A percentile compares a stretch with the other conserved stretches of the same genome.
These are phyloP conservation scores for Aspergillus quadrilineatus DNA, from an alignment of 2,329 filamentous ascomycete species.

Conservation along the genomic window DNA sequence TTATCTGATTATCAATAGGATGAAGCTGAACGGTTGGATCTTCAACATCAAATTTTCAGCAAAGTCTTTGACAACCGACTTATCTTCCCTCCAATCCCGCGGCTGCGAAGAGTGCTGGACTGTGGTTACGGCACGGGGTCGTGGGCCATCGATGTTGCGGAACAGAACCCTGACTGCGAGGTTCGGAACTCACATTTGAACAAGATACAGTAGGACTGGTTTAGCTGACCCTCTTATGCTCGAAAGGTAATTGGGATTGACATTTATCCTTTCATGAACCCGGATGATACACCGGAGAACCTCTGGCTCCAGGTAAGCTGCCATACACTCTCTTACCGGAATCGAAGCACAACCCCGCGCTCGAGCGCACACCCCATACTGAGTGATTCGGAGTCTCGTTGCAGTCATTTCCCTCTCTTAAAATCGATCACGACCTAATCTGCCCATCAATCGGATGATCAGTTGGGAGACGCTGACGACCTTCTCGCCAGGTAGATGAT, in stretches of 20 bases:
- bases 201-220: not conserved
- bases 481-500: slow-evolving; percentile 59
- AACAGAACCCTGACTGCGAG: slow-evolving; percentile 63
- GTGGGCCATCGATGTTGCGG: slow-evolving; percentile 69
- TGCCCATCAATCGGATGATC: not conserved
- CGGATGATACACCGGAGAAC: slow-evolving; percentile 64
- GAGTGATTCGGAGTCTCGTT: not conserved
- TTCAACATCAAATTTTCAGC: slow-evolving; percentile 63
- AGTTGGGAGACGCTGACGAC: not conserved
- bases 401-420: not conserved
- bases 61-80: slow-evolving; percentile 65
- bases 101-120: slow-evolving; percentile 63
- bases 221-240: slow-evolving; percentile 19
- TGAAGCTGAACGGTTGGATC: slow-evolving; percentile 64
- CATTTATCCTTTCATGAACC: slow-evolving; percentile 68
- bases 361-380: not conserved
- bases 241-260: slow-evolving; percentile 68
- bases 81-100: slow-evolving; percentile 66
- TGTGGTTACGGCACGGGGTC: slow-evolving; percentile 70
- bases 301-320: slow-evolving; percentile 62
- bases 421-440: not conserved
- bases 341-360: not conserved
- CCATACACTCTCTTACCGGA: not conserved
- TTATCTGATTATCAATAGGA: slow-evolving; percentile 51
- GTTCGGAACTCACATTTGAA: slow-evolving; percentile 50